phyloP scores from a whole-genome alignment of 257 asterid genomes.

The Ocimum tenuiflorum region DNA sequence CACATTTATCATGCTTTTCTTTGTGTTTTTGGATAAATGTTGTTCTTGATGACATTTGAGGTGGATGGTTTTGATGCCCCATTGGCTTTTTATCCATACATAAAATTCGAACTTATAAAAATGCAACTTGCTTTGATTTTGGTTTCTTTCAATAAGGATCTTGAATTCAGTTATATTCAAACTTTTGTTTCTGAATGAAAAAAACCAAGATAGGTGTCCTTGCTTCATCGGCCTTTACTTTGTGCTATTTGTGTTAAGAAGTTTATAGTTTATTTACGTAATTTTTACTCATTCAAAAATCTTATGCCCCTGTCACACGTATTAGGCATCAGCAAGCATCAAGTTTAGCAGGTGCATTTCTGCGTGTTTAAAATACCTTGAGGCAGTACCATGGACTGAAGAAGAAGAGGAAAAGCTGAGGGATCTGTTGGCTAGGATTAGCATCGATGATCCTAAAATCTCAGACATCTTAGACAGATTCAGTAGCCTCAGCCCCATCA shows the following conservation, averaged over 20 bases:
- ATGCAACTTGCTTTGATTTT: slow-evolving; percentile 15
- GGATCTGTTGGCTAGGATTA: slow-evolving; percentile 37
- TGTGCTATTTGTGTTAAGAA: background rate
- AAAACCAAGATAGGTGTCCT: background rate
- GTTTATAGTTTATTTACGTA: background rate
- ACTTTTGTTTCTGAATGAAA: slow-evolving; percentile 1
- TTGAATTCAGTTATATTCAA: slow-evolving; percentile 2
- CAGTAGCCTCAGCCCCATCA: slow-evolving; percentile 27
- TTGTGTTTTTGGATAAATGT: background rate
- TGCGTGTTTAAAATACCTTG: slow-evolving; percentile 70
- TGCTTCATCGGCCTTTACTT: background rate
- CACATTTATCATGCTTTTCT: background rate
- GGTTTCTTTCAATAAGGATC: slow-evolving; percentile 9
- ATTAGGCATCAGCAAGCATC: slow-evolving; percentile 68
- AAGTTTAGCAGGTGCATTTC: slow-evolving; percentile 59
- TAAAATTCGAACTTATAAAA: background rate
- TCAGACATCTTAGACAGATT: slow-evolving; percentile 64
- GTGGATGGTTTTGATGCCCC: background rate
- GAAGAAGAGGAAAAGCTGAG: slow-evolving; percentile 92
- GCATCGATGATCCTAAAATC: slow-evolving; percentile 40
- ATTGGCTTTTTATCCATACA: background rate
- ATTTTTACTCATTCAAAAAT: slow-evolving; percentile 5
- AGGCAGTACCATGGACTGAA: slow-evolving; percentile 93
- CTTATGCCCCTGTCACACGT: slow-evolving; percentile 8
- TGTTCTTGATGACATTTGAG: background rate